phyloP scores from a whole-genome alignment of 768 basidiomycete genomes.

The Kwoniella europaea region DNA sequence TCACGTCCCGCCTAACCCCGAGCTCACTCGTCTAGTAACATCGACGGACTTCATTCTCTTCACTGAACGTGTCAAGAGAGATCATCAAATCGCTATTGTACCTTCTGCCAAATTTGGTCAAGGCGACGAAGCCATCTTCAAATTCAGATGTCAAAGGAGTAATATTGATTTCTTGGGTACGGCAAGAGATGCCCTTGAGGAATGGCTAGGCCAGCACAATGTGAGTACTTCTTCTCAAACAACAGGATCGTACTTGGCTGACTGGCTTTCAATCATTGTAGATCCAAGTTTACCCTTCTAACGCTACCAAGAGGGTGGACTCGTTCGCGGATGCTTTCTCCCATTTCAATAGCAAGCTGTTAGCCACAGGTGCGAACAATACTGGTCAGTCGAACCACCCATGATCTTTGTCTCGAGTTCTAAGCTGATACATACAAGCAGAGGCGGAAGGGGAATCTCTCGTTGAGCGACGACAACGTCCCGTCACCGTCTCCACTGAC shows the following conservation, averaged over 20 bases:
- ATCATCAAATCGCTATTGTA: slow-evolving; percentile 86
- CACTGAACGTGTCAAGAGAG: slow-evolving; percentile 87
- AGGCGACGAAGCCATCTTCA: slow-evolving; percentile 82
- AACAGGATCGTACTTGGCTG: background rate
- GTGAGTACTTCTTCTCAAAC: slow-evolving; percentile 62
- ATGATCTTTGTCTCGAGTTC: slow-evolving; percentile 1
- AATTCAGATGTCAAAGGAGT: slow-evolving; percentile 91
- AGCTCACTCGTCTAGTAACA: slow-evolving; percentile 74
- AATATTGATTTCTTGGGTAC: slow-evolving; percentile 91
- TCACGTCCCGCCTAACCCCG: slow-evolving; percentile 80
- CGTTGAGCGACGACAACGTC: slow-evolving; percentile 67
- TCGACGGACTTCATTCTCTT: slow-evolving; percentile 85
- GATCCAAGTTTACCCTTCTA: slow-evolving; percentile 47
- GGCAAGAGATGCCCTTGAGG: slow-evolving; percentile 88
- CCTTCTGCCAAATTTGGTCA: slow-evolving; percentile 77
- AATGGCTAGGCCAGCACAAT: slow-evolving; percentile 82
- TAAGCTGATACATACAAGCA: slow-evolving; percentile 15
- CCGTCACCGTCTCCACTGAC: slow-evolving; percentile 85
- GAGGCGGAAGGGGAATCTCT: slow-evolving; percentile 80
- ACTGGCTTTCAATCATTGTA: background rate
- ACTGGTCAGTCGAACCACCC: slow-evolving; percentile 61
- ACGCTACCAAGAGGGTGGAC: slow-evolving; percentile 77
- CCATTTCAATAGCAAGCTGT: slow-evolving; percentile 92
- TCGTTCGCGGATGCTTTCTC: slow-evolving; percentile 95
- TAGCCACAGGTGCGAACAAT: slow-evolving; percentile 72